Percentiles rank a stretch among this genome's conserved stretches.
Evolutionary conservation across 306 rosid genomes (phyloP).

Genomic region (Carpinus fangiana): DNA sequence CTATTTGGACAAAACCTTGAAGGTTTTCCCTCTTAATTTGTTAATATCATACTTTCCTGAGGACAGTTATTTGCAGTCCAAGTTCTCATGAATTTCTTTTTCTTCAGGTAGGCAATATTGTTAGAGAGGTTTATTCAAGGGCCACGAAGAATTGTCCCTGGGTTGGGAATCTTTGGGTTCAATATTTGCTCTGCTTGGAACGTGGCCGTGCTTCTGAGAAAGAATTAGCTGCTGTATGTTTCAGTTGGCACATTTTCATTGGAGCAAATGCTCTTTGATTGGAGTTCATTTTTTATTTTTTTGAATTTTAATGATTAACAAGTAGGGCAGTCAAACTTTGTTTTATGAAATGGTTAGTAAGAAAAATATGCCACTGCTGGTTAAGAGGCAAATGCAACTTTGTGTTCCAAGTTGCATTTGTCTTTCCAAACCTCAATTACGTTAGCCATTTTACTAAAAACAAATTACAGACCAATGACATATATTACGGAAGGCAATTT

Average conservation of each 20-base stretch:
- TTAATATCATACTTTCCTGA: conserved; percentile 2
- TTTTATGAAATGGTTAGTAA: conserved; percentile 1
- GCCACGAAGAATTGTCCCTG: conserved; percentile 88
- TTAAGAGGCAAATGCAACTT: conserved; percentile 26
- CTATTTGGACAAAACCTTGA: conserved; percentile 79
- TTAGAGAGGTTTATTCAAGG: conserved; percentile 69
- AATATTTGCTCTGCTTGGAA: conserved; percentile 76
- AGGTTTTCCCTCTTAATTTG: conserved; percentile 50
- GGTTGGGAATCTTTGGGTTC: conserved; percentile 89
- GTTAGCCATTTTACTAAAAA: conserved; percentile 4
- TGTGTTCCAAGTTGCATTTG: conserved; percentile 10
- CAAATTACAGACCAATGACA: background rate
- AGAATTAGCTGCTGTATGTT: conserved; percentile 73
- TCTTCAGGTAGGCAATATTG: conserved; percentile 66
- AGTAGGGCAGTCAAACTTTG: background rate
- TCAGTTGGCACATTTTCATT: conserved; percentile 15
- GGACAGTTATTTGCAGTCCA: conserved; percentile 8
- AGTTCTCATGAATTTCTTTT: conserved; percentile 17
- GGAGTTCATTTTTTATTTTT: conserved; percentile 22
- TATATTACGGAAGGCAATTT: background rate
- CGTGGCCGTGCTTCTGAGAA: conserved; percentile 73
- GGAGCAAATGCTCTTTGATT: conserved; percentile 18
- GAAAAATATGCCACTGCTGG: conserved; percentile 12
- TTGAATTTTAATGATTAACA: background rate
- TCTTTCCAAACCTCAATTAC: conserved; percentile 11